phyloP scores from a whole-genome alignment of 1,139 yeast genomes.

The Protomyces gravidus region DNA sequence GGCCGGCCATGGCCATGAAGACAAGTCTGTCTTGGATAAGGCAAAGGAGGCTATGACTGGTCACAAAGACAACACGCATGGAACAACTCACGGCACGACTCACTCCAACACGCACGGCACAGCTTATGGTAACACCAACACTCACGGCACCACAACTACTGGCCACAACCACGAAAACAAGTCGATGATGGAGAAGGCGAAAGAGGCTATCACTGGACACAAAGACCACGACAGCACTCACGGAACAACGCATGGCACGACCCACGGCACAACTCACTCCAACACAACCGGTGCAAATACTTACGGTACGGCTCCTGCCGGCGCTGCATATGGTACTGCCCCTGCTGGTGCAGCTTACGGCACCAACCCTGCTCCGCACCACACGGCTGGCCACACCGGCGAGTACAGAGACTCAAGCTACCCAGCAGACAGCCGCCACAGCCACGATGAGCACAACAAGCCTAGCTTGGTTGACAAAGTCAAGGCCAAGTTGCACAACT shows the following conservation, averaged over 20 bases:
- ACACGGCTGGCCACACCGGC: no score
- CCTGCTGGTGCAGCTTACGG: no score
- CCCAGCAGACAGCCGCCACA: no score
- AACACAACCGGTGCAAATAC: no score
- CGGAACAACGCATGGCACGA: not conserved
- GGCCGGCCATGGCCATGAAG: not conserved
- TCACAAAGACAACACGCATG: not conserved
- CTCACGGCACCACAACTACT: not conserved
- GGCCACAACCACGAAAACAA: not conserved
- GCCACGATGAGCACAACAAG: conserved; percentile 22
- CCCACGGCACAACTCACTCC: no score
- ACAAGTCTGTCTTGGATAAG: not conserved
- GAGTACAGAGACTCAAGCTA: no score
- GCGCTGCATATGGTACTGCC: no score
- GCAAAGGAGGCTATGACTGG: not conserved
- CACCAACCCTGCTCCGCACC: no score
- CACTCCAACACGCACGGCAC: not conserved
- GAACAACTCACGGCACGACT: no score
- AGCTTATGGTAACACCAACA: not conserved
- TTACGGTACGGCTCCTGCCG: no score
- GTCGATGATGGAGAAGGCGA: not conserved
- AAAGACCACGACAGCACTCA: not conserved
- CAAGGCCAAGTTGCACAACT: conserved; percentile 10
- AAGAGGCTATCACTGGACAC: not conserved
- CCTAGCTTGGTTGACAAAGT: conserved; percentile 23